phyloP scores from a whole-genome alignment of 345 rosid genomes.

The Barbarea vulgaris region DNA sequence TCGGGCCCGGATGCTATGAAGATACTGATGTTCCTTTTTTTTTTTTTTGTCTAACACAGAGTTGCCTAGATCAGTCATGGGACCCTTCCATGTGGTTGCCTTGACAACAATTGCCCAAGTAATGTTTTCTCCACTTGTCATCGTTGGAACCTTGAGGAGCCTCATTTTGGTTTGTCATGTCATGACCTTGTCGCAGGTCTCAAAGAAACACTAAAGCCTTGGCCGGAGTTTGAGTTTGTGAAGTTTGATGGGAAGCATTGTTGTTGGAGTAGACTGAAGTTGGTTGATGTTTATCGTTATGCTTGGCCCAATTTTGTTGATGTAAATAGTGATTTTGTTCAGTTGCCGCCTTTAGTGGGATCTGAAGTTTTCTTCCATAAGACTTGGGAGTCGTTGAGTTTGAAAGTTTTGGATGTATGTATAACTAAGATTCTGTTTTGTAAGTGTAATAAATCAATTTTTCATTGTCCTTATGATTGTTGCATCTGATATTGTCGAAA shows the following conservation, averaged over 20 bases:
- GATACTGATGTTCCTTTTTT: neutral
- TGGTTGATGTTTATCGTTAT: neutral
- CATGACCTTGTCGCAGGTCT: neutral
- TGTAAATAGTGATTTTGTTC: neutral
- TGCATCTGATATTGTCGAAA: neutral
- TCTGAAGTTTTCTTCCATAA: neutral
- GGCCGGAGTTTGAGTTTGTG: neutral
- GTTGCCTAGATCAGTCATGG: neutral
- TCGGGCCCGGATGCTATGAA: neutral
- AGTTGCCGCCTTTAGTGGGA: neutral
- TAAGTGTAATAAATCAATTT: neutral
- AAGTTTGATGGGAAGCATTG: neutral
- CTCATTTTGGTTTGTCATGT: neutral
- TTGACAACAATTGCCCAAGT: neutral
- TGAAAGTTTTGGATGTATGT: neutral
- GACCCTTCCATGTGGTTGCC: neutral
- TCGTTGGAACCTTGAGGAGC: neutral
- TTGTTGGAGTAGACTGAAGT: neutral
- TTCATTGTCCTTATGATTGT: neutral
- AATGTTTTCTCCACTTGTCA: neutral
- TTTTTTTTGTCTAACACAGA: neutral
- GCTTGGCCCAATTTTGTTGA: no score
- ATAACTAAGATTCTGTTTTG: neutral
- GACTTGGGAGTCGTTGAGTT: neutral
- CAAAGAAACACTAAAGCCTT: neutral